These are phyloP conservation scores for Seiridium cupressi DNA, from an alignment of 2,329 filamentous ascomycete genomes.

Conservation along the genomic window DNA sequence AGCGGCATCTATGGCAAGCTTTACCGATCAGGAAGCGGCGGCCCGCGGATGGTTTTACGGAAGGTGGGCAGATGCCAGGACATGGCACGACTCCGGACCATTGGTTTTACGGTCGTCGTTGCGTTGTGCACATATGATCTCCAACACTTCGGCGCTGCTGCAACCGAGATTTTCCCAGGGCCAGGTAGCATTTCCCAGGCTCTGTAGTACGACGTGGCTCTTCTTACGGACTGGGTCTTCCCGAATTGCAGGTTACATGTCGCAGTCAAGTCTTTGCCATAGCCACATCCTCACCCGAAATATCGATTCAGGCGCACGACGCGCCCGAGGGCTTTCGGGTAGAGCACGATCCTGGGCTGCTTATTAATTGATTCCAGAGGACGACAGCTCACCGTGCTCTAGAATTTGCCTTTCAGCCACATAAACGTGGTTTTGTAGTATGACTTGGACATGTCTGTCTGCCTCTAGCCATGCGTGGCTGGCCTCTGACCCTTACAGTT, in stretches of 20 bases:
- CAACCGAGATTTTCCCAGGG: neutral
- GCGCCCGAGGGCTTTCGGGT: neutral
- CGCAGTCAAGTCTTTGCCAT: neutral
- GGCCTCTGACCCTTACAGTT: too few relatives aligned
- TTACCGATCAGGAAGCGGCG: neutral
- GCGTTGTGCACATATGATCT: neutral
- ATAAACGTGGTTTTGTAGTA: too few relatives aligned
- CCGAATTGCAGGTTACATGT: neutral
- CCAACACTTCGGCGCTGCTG: neutral
- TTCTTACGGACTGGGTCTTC: too few relatives aligned
- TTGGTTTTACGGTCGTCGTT: neutral
- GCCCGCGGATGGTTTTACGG: neutral
- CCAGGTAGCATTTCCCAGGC: too few relatives aligned
- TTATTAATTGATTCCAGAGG: neutral
- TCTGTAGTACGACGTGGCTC: too few relatives aligned
- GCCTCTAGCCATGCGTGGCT: too few relatives aligned
- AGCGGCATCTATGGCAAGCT: neutral
- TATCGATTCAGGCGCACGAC: neutral
- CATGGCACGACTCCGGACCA: neutral
- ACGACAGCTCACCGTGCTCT: too few relatives aligned
- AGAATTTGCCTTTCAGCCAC: too few relatives aligned
- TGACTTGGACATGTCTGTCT: too few relatives aligned
- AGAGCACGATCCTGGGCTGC: neutral
- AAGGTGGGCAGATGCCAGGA: conserved; percentile 3
- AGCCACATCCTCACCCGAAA: neutral